Evolutionary conservation across 1,284 basidiomycete species (phyloP), one percentile per base, ranked within the genome.

Genomic region (Puccinia hordei): DNA sequence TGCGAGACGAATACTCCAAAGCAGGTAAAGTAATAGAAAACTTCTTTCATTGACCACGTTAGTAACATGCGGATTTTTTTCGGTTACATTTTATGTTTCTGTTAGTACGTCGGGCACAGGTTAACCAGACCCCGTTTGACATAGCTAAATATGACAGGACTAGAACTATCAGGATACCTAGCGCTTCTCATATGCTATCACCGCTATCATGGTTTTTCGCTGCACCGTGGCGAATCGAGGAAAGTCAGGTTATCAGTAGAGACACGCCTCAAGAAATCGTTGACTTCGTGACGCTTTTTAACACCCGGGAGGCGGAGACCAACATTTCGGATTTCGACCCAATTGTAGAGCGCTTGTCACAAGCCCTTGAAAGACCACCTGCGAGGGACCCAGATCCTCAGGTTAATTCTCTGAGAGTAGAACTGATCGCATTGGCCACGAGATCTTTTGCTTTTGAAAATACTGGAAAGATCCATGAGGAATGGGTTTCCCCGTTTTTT

Each of bases 1-100:
- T 63, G 15, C 38, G 33, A 41, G 61, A 63, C 22, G 61, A 63
- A 63, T 63, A 63, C 61, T 63, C 61, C 35, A 38, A n/a, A 63
- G 61, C 61, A 38, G 61, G 61, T 63, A 41, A 38, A 55, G 13
- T 55, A 2, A 24, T n/a, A 19, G 17, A 22, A 9, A 41, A 19
- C 33, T 38, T 19, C 33, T 38, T 63, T 22, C 35, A n/a, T 38
- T 35, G n/a, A 49, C 17, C 46, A 49, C 38, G 38, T 41, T 41
- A 6, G n/a, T 17, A 55, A 27, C 53, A 24, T 13, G 24, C 3
- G 53, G 4, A 22, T 55, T 5, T 15, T 49, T 49, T 49, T 49
- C 15, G 17, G 17, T 49, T 49, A 15, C 17, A 49, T 10, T 49
- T 49, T 15, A 5, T 49, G 46, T 49, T 49, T 49, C 33, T 17